Evolutionary conservation across 345 rosid species (phyloP), one percentile per base, ranked within the genome.

Genomic region (Brassica napus): DNA sequence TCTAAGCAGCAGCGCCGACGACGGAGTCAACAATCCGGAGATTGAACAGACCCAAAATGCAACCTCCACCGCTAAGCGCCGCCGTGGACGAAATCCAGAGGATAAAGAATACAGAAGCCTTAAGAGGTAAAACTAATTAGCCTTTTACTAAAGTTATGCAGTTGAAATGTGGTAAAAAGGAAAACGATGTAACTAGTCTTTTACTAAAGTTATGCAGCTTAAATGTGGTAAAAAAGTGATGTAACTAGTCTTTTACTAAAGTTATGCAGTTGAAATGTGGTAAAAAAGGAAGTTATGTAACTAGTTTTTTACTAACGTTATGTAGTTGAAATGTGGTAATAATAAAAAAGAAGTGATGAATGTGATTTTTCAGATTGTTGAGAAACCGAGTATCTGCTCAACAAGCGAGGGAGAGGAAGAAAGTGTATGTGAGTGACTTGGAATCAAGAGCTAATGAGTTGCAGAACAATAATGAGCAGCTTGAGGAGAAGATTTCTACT

Each of bases 101-200:
- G 57, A 52, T 52, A 52, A 52, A 52, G 57, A 52, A 52, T 52
- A 52, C 57, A 52, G 57, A 52, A 52, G 57, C 57, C 57, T n/a
- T 18, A 52, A 52, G 21, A 52, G 57, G 57, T 52, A 52, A 52
- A 52, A 52, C 8, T 52, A 52, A 52, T n/a, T 52, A 52, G 18
- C 18, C 18, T n/a, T 52, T 52, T 52, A 52, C 57, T n/a, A n/a
- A 52, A 52, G 55, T 47, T 47, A 47, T 47, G 55, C 55, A 47
- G 16, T 47, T 47, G 54, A 47, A 47, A 47, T 44, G 16, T 47
- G 54, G 54, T 47, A 9, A 44, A 4, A 49, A n/a, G 11, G 49
- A 42, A 9, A 42, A 10, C 11, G 49, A 42, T 42, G 49, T 49
- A 49, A 49, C 16, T 49, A n/a, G 21, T 15, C 16, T 49, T 49